A percentile compares a stretch with the other conserved stretches of the same genome.
Conservation (phyloP, 2,329 filamentous ascomycete species). For the Hypocreales sp. region DNA sequence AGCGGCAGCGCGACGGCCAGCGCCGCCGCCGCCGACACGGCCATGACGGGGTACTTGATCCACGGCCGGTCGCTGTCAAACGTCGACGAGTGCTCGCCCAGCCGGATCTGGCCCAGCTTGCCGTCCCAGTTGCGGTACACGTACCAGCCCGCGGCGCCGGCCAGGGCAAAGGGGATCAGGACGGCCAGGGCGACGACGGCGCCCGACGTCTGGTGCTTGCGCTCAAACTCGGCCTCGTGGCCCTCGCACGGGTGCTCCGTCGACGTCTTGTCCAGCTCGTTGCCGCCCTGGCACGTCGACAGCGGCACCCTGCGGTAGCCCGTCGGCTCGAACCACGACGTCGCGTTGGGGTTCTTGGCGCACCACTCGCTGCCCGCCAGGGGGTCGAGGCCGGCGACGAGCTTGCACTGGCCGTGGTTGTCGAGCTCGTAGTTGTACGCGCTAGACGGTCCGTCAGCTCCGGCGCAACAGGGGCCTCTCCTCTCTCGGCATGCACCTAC, state of each 20-base stretch:
- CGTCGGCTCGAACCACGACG: slow-evolving; percentile 70
- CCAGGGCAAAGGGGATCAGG: slow-evolving; percentile 55
- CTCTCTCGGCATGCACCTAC: slow-evolving; percentile 30
- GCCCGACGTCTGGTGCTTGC: slow-evolving; percentile 53
- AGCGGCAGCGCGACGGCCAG: slow-evolving; percentile 51
- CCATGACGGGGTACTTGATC: slow-evolving; percentile 70
- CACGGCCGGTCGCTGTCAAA: slow-evolving; percentile 60
- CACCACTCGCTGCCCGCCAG: slow-evolving; percentile 34
- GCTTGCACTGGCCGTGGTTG: slow-evolving; percentile 57
- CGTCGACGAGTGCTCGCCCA: slow-evolving; percentile 50
- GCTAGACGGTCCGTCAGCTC: slow-evolving; percentile 24
- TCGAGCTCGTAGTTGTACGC: slow-evolving; percentile 88
- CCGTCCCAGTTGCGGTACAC: slow-evolving; percentile 72
- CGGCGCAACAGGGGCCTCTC: background rate
- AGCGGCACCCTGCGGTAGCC: slow-evolving; percentile 84
- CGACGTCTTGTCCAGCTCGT: slow-evolving; percentile 54
- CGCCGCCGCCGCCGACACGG: slow-evolving; percentile 48
- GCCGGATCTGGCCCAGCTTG: slow-evolving; percentile 82
- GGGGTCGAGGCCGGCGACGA: slow-evolving; percentile 59
- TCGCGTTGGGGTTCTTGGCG: slow-evolving; percentile 45
- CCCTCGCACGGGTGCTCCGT: slow-evolving; percentile 47
- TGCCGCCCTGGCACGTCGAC: slow-evolving; percentile 69
- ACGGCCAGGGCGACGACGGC: slow-evolving; percentile 76
- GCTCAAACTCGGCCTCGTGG: slow-evolving; percentile 68
- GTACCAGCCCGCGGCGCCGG: slow-evolving; percentile 64